Conservation (phyloP, 495 filamentous ascomycete genomes). For the Trichoderma reesei region DNA sequence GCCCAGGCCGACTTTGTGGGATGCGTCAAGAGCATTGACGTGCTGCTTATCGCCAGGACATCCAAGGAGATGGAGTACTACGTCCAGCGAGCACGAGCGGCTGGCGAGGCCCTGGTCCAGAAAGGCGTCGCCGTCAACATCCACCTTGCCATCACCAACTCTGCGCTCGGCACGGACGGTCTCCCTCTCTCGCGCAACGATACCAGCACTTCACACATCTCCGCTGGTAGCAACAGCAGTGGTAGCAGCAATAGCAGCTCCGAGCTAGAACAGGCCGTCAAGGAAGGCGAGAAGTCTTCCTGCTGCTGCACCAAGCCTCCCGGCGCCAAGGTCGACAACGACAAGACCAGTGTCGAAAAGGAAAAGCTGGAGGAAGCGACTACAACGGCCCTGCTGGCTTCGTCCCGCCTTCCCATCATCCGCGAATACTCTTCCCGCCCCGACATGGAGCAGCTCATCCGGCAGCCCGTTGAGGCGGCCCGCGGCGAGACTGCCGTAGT, state of each 20-base stretch:
- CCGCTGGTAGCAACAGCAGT: conserved; percentile 11
- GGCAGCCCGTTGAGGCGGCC: conserved; percentile 55
- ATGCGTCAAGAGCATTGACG: conserved; percentile 56
- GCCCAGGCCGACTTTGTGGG: conserved; percentile 31
- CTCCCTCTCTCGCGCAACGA: background rate
- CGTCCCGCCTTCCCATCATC: conserved; percentile 13
- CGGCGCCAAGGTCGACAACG: too few species aligned
- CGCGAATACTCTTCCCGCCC: conserved; percentile 30
- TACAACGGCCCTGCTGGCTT: background rate
- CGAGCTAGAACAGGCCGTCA: background rate
- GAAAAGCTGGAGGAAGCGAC: background rate
- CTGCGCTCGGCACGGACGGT: conserved; percentile 12
- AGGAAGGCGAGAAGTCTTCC: background rate
- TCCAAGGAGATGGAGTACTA: conserved; percentile 62
- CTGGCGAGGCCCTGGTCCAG: background rate
- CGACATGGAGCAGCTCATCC: conserved; percentile 35
- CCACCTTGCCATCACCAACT: conserved; percentile 32
- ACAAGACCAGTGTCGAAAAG: background rate
- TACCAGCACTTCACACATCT: background rate
- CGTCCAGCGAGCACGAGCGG: conserved; percentile 29
- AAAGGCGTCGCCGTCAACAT: conserved; percentile 36
- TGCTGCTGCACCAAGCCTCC: conserved; percentile 1
- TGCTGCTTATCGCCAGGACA: conserved; percentile 65
- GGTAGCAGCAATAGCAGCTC: background rate
- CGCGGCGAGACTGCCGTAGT: conserved; percentile 75